These are phyloP conservation scores for Adiantum capillusveneris DNA, from an alignment of 75 land plant species.

Conservation along the genomic window DNA sequence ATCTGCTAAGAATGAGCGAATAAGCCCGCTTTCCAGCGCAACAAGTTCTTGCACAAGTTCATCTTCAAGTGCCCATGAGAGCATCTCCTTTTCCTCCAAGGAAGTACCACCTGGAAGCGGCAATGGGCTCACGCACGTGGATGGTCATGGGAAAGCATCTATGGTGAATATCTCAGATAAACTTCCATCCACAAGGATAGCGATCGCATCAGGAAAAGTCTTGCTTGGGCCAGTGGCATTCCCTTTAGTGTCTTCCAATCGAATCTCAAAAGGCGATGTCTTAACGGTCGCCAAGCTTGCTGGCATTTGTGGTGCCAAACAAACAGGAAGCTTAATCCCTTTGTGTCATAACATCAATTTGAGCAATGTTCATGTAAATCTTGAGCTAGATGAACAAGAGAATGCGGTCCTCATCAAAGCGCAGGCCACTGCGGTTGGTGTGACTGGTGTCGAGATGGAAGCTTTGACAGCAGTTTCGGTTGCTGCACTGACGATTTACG, in stretches of 20 bases:
- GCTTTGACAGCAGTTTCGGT: constrained; percentile 86
- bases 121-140: constrained; percentile 62
- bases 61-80: no score
- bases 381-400: constrained; percentile 44
- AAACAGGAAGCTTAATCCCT: constrained; percentile 83
- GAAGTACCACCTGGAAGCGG: no score
- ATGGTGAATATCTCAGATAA: constrained; percentile 88
- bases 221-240: constrained; percentile 59
- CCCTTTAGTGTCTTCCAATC: constrained; percentile 67
- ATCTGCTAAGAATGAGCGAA: constrained; percentile 24
- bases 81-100: no score
- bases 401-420: constrained; percentile 72
- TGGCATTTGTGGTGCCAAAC: constrained; percentile 89
- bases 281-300: constrained; percentile 86
- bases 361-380: constrained; percentile 47
- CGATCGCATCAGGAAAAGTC: constrained; percentile 78
- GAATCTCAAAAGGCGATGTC: constrained; percentile 89
- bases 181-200: constrained; percentile 47
- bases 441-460: constrained; percentile 99
- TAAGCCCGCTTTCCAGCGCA: constrained; percentile 9
- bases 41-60: constrained; percentile 1
- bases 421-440: constrained; percentile 62
- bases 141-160: constrained; percentile 56
- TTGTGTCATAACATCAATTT: constrained; percentile 80
- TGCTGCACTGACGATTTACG: constrained; percentile 91